Evolutionary conservation across 192 early-diverging fungal genomes (phyloP).

Genomic region (Podila minutissima): DNA sequence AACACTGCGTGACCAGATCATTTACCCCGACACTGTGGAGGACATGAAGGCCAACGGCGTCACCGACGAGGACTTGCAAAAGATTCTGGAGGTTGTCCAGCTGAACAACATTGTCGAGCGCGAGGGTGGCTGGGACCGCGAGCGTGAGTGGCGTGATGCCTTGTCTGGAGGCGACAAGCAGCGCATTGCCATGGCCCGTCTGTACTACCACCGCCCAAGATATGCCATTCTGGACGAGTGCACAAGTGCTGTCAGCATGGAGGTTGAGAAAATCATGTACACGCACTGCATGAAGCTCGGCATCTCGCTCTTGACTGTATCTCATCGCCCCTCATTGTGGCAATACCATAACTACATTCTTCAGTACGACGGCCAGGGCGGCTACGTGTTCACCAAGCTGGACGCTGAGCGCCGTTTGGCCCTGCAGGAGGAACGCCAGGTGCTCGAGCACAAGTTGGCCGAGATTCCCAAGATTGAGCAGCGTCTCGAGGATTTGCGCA

Average conservation of each 20-base stretch:
- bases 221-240: conserved; percentile 98
- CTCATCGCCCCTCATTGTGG: conserved; percentile 95
- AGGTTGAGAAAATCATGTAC: conserved; percentile 93
- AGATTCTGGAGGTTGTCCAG: conserved; percentile 86
- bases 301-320: conserved; percentile 94
- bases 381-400: conserved; percentile 92
- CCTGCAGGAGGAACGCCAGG: conserved; percentile 92
- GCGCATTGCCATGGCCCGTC: conserved; percentile 93
- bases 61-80: conserved; percentile 82
- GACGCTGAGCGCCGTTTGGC: conserved; percentile 88
- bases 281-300: conserved; percentile 81
- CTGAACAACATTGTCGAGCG: conserved; percentile 84
- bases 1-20: conserved; percentile 96
- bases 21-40: conserved; percentile 90
- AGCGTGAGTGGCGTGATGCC: conserved; percentile 90
- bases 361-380: conserved; percentile 97
- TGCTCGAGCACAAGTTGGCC: conserved; percentile 78
- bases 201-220: conserved; percentile 96
- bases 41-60: conserved; percentile 79
- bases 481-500: conserved; percentile 71
- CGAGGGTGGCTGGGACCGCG: conserved; percentile 91
- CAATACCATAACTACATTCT: conserved; percentile 97
- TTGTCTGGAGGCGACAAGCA: conserved; percentile 98
- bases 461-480: conserved; percentile 83
- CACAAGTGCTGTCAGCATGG: conserved; percentile 89